Base-by-base conservation (phyloP, 352 stramenopile species). In the Pythium dissotocum region DNA sequence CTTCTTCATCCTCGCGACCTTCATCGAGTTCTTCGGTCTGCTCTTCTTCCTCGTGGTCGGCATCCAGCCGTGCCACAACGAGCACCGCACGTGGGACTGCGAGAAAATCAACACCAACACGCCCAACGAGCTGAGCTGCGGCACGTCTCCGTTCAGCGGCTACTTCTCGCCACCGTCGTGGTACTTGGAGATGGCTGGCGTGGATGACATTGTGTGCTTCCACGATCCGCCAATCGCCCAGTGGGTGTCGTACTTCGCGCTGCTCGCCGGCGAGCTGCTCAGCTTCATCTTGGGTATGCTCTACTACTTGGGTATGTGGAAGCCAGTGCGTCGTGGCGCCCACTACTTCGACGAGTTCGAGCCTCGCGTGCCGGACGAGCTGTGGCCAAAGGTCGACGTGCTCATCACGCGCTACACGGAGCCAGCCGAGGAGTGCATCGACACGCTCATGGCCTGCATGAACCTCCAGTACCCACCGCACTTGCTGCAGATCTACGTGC, bases 11-110 rank as follows among this genome's bases (percentile, higher is more conserved):
- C 63, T 95, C 51, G 67, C 85, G 6, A 85, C 84, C 38, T 21
- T 94, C 12, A 60, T 83, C 18, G 88, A 95, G 77, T 70, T 95
- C 16, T 77, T 90, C 57, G 87, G 81, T 5, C 61, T 94, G 7
- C 32, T 95, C 42, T 95, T 95, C 69, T 95, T 85, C 85, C 94
- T 95, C 63, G 85, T 94, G 33, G 79, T 95, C 36, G 87, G 87
- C 0, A 53, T 89, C 14, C 74, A 93, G 64, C 88, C 88, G 6
- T 95, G 88, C 33, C 85, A 95, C 58, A 83, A 77, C 1, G 58
- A 77, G 18, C 77, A 83, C 33, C 70, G 65, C 21, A 79, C 75
- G 2, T 63, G 86, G 46, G 56, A 71, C 4, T 95, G 87, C 59
- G 63, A 88, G 21, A 82, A 85, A 49, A 84, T 93, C 58, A 75